These are phyloP conservation scores for Coprinopsis strossmayeri DNA, from an alignment of 768 basidiomycete species.

Conservation along the genomic window DNA sequence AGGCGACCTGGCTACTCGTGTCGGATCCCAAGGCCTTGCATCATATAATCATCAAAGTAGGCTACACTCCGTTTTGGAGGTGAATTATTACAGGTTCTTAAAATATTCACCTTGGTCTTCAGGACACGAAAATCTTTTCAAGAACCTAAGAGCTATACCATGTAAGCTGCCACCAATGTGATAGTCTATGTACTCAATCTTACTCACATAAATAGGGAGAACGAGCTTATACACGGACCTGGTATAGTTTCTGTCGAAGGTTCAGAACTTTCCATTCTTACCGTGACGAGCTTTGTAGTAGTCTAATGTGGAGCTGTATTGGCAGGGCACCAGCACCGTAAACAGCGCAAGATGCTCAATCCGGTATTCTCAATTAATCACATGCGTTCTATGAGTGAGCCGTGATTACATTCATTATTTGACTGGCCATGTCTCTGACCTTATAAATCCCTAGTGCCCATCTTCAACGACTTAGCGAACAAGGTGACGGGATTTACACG, in stretches of 20 bases:
- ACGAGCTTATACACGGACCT: too few relatives aligned
- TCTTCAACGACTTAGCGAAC: constrained; percentile 25
- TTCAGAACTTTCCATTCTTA: not conserved
- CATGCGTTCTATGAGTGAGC: constrained; percentile 29
- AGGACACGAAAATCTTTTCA: too few relatives aligned
- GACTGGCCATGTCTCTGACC: not conserved
- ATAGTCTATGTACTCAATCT: too few relatives aligned
- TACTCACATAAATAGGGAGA: too few relatives aligned
- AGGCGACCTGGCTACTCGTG: too few relatives aligned
- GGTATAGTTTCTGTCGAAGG: too few relatives aligned
- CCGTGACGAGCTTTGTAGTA: not conserved
- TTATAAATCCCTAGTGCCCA: constrained; percentile 28
- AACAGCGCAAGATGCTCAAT: constrained; percentile 30
- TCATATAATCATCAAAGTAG: constrained; percentile 39
- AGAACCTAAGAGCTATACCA: too few relatives aligned
- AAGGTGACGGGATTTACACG: constrained; percentile 15
- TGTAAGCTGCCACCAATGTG: too few relatives aligned
- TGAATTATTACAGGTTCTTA: too few relatives aligned
- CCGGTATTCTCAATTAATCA: constrained; percentile 30
- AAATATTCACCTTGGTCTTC: too few relatives aligned
- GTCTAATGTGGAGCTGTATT: constrained; percentile 4
- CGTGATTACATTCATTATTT: not conserved
- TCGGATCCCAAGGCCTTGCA: constrained; percentile 39
- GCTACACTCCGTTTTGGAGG: too few relatives aligned
- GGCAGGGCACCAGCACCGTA: constrained; percentile 34